Conservation (phyloP, 2,329 filamentous ascomycete genomes). For the Diplodia mutila region DNA sequence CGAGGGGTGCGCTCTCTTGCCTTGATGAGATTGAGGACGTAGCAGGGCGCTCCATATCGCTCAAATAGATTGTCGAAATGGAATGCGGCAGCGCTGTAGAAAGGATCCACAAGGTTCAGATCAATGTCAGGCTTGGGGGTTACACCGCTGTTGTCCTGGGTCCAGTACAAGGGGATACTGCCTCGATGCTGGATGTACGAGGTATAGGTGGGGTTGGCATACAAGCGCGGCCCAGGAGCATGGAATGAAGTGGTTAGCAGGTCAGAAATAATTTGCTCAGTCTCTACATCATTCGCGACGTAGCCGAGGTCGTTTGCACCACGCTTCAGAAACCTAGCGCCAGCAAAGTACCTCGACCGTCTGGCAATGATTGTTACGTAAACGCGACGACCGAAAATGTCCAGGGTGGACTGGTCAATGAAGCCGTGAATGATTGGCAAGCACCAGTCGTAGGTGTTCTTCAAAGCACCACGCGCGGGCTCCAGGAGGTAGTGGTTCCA, state of each 20-base stretch:
- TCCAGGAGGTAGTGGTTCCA: conserved; percentile 92
- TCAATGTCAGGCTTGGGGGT: conserved; percentile 96
- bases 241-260: conserved; percentile 95
- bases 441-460: conserved; percentile 92
- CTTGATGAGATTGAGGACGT: conserved; percentile 88
- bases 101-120: conserved; percentile 92
- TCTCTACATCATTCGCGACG: conserved; percentile 98
- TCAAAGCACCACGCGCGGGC: conserved; percentile 70
- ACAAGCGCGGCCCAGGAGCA: conserved; percentile 81
- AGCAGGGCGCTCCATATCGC: conserved; percentile 89
- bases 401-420: conserved; percentile 78
- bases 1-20: conserved; percentile 82
- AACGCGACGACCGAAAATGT: conserved; percentile 82
- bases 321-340: conserved; percentile 90
- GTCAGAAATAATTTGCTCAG: conserved; percentile 96
- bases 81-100: conserved; percentile 87
- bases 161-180: conserved; percentile 97
- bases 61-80: conserved; percentile 96
- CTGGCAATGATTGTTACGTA: conserved; percentile 94
- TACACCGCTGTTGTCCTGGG: conserved; percentile 92
- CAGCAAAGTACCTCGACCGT: conserved; percentile 89
- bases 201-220: conserved; percentile 87
- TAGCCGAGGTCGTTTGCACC: conserved; percentile 94
- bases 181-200: conserved; percentile 97
- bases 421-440: conserved; percentile 94